A percentile compares a stretch with the other conserved stretches of the same genome.
phyloP scores from a whole-genome alignment of 768 basidiomycete genomes.

The Termitomyces eurrhizus region DNA sequence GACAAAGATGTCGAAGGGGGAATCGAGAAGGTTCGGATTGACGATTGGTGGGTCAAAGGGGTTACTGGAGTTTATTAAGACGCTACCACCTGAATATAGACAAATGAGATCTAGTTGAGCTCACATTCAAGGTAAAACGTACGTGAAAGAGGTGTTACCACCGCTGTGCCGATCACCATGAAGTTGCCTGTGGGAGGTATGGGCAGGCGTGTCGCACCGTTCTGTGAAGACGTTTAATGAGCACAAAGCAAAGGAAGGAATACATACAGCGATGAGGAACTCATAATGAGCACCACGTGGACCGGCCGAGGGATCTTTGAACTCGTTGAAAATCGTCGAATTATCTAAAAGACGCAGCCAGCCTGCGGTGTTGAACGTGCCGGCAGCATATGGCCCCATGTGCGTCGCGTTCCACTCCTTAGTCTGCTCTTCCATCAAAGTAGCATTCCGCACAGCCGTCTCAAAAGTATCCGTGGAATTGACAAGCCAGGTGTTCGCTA shows the following conservation, averaged over 20 bases:
- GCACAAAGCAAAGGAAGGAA: conserved; percentile 2
- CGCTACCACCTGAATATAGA: conserved; percentile 21
- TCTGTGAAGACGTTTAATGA: conserved; percentile 4
- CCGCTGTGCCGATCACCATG: conserved; percentile 21
- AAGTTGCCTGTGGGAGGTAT: conserved; percentile 24
- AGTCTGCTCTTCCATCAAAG: conserved; percentile 15
- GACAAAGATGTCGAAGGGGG: conserved; percentile 22
- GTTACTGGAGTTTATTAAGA: conserved; percentile 33
- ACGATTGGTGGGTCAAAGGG: conserved; percentile 43
- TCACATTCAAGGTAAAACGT: background rate
- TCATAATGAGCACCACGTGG: conserved; percentile 25
- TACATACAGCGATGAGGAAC: conserved; percentile 26
- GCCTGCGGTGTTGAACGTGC: conserved; percentile 18
- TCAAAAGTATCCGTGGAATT: conserved; percentile 25
- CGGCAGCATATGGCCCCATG: conserved; percentile 17
- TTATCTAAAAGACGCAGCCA: conserved; percentile 23
- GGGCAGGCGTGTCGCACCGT: conserved; percentile 20
- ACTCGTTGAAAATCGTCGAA: conserved; percentile 17
- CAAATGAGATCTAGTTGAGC: background rate
- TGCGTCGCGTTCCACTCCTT: conserved; percentile 18
- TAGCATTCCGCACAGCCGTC: conserved; percentile 18
- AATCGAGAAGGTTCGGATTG: conserved; percentile 42
- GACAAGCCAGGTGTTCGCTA: conserved; percentile 24
- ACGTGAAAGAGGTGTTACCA: conserved; percentile 27
- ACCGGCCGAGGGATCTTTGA: conserved; percentile 26